These are phyloP conservation scores for Pistacia integerrima DNA, from an alignment of 345 rosid genomes.

Conservation along the genomic window DNA sequence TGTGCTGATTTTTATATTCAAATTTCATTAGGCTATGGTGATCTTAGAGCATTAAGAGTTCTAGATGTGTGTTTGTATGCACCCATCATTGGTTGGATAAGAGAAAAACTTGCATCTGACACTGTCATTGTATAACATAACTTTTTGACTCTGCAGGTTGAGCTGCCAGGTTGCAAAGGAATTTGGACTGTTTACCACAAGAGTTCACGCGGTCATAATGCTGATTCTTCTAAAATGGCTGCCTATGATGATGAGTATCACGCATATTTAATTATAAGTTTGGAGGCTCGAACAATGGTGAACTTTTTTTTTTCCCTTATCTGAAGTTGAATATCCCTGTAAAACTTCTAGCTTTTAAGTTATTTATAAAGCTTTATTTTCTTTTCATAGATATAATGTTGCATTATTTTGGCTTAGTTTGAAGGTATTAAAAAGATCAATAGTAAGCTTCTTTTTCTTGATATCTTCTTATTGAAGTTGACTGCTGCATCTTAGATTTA, in stretches of 20 bases:
- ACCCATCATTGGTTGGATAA: neutral
- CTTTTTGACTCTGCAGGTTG: conserved; percentile 60
- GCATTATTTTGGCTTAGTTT: neutral
- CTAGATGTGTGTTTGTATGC: conserved; percentile 1
- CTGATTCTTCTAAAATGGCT: conserved; percentile 66
- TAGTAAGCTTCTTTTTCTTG: neutral
- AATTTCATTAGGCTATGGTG: neutral
- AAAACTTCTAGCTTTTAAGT: neutral
- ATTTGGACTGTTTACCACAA: conserved; percentile 99
- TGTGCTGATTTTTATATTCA: neutral
- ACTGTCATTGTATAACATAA: neutral
- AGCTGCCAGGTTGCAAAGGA: conserved; percentile 94
- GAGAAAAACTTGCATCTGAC: neutral
- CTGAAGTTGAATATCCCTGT: conserved; percentile 8
- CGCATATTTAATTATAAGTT: conserved; percentile 94
- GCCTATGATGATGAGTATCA: conserved; percentile 87
- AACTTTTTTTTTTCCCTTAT: conserved; percentile 18
- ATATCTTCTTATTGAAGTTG: neutral
- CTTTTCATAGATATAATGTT: neutral
- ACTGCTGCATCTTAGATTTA: neutral
- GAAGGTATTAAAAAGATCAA: neutral
- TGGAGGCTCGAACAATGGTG: conserved; percentile 98
- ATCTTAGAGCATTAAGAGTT: conserved; percentile 1
- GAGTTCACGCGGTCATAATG: conserved; percentile 68
- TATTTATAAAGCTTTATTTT: neutral